Conservation (phyloP, 371 early-diverging fungal genomes). For the Mucor sp. region DNA sequence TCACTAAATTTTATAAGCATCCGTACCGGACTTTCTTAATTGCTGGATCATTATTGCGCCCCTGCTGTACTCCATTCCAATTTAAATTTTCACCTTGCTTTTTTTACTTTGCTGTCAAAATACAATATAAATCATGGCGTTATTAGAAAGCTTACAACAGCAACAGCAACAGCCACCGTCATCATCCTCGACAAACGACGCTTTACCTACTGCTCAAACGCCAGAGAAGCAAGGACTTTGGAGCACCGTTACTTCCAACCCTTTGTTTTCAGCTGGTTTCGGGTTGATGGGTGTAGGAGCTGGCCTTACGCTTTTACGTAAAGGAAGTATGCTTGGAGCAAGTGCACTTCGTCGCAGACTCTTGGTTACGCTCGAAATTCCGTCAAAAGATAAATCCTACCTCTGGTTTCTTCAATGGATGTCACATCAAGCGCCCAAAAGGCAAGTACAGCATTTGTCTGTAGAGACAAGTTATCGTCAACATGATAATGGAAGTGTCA, state of each 20-base stretch:
- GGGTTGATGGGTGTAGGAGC: constrained; percentile 93
- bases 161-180: background rate
- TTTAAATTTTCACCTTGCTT: background rate
- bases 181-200: background rate
- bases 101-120: background rate
- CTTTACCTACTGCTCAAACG: background rate
- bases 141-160: background rate
- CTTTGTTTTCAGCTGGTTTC: constrained; percentile 94
- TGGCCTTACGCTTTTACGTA: constrained; percentile 77
- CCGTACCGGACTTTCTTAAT: too few relatives aligned
- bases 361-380: constrained; percentile 92
- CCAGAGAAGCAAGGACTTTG: constrained; percentile 21
- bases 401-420: constrained; percentile 95
- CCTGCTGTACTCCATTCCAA: too few relatives aligned
- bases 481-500: constrained; percentile 90
- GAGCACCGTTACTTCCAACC: constrained; percentile 63
- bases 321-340: constrained; percentile 70
- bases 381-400: constrained; percentile 91
- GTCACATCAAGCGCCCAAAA: constrained; percentile 63
- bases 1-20: too few relatives aligned
- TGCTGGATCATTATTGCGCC: too few relatives aligned
- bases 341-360: constrained; percentile 74
- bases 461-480: constrained; percentile 88
- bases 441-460: constrained; percentile 74
- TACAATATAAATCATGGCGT: background rate